These are phyloP conservation scores for Lentinula lateritia DNA, from an alignment of 768 basidiomycete species.

Conservation along the genomic window DNA sequence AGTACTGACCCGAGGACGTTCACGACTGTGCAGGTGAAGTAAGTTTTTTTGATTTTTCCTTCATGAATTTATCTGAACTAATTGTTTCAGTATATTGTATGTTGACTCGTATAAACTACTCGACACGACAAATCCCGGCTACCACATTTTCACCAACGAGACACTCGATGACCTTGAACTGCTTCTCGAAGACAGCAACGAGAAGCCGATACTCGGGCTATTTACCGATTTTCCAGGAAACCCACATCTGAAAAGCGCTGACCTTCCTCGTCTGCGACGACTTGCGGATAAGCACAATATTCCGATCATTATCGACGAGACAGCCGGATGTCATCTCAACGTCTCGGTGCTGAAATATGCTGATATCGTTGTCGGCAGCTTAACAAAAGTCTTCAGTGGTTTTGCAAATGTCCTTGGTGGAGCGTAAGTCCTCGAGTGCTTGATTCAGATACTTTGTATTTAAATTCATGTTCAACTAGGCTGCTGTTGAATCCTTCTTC, in stretches of 20 bases:
- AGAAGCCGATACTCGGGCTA: slow-evolving; percentile 67
- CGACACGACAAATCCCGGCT: slow-evolving; percentile 94
- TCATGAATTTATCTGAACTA: not conserved
- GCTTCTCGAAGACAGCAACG: slow-evolving; percentile 46
- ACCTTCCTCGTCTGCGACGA: slow-evolving; percentile 65
- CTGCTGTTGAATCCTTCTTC: slow-evolving; percentile 81
- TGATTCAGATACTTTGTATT: not conserved
- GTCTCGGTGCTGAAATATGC: slow-evolving; percentile 83
- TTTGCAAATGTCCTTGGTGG: slow-evolving; percentile 97
- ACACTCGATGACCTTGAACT: slow-evolving; percentile 74
- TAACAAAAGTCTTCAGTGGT: slow-evolving; percentile 96
- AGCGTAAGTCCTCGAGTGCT: slow-evolving; percentile 47
- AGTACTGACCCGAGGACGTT: slow-evolving; percentile 55
- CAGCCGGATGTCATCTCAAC: slow-evolving; percentile 91
- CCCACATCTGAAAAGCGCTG: slow-evolving; percentile 78
- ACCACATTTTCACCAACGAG: slow-evolving; percentile 77
- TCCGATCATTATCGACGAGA: slow-evolving; percentile 85
- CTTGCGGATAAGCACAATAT: slow-evolving; percentile 79
- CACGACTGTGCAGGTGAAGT: slow-evolving; percentile 4
- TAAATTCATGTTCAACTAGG: slow-evolving; percentile 31
- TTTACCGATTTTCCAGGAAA: slow-evolving; percentile 97
- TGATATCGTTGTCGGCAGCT: slow-evolving; percentile 86
- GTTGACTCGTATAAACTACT: slow-evolving; percentile 92
- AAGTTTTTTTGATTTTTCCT: slow-evolving; percentile 80
- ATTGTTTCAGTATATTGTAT: slow-evolving; percentile 73